phyloP scores from a whole-genome alignment of 2,329 filamentous ascomycete genomes.

The Ramularia collo-cygni region DNA sequence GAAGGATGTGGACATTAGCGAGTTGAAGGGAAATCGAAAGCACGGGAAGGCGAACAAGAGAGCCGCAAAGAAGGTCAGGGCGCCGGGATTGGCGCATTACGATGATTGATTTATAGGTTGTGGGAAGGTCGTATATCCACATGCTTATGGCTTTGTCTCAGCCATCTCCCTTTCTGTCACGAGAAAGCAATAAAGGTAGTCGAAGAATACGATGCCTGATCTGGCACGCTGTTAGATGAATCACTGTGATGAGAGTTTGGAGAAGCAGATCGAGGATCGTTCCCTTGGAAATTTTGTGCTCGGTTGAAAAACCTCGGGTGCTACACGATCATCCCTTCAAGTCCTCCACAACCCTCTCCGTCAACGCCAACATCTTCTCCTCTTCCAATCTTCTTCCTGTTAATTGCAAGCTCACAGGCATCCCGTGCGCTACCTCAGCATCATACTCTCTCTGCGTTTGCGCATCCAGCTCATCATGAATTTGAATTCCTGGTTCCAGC shows the following conservation, averaged over 20 bases:
- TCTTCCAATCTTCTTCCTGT: conserved; percentile 29
- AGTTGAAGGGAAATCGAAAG: conserved; percentile 72
- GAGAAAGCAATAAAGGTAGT: too few relatives aligned
- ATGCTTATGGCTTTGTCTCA: too few relatives aligned
- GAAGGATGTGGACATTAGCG: conserved; percentile 74
- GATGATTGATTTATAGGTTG: conserved; percentile 12
- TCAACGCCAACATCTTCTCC: conserved; percentile 32
- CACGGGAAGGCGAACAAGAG: conserved; percentile 79
- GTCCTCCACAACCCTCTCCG: conserved; percentile 21
- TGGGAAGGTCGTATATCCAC: too few relatives aligned
- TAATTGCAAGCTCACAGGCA: conserved; percentile 34
- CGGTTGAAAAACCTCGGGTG: too few relatives aligned
- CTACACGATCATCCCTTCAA: conserved; percentile 9
- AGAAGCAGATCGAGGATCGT: too few relatives aligned
- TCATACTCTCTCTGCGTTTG: conserved; percentile 31
- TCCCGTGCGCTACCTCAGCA: conserved; percentile 34
- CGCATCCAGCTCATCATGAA: conserved; percentile 35
- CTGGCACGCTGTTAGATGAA: too few relatives aligned
- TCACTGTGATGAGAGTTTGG: too few relatives aligned
- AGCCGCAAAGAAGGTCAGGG: conserved; percentile 27
- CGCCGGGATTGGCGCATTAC: conserved; percentile 12
- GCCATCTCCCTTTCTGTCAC: too few relatives aligned
- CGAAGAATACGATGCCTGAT: too few relatives aligned
- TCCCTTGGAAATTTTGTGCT: too few relatives aligned
- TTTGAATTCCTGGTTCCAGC: conserved; percentile 18